Evolutionary conservation across 805 yeast genomes (phyloP).

Genomic region (Candida pini): DNA sequence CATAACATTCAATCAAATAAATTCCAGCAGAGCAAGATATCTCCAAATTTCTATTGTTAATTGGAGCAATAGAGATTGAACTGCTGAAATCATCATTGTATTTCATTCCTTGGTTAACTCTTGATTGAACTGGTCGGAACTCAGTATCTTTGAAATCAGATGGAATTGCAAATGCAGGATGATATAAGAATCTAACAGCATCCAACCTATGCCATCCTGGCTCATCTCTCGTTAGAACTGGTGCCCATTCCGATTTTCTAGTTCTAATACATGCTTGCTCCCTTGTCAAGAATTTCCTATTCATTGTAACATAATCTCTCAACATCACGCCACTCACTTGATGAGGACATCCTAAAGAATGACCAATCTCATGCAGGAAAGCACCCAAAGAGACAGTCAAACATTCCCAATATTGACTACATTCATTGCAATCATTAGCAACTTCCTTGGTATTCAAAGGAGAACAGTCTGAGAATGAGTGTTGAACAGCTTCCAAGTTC

Average conservation of each 20-base stretch:
- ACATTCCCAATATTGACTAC: conserved; percentile 89
- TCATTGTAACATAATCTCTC: conserved; percentile 74
- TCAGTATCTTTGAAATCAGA: conserved; percentile 44
- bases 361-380: conserved; percentile 94
- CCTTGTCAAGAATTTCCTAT: conserved; percentile 72
- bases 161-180: conserved; percentile 74
- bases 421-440: conserved; percentile 84
- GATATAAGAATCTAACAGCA: conserved; percentile 68
- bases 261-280: conserved; percentile 58
- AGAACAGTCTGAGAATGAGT: conserved; percentile 70
- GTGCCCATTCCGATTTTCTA: conserved; percentile 40
- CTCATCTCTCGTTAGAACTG: conserved; percentile 52
- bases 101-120: conserved; percentile 27
- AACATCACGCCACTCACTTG: conserved; percentile 88
- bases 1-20: conserved; percentile 67
- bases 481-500: conserved; percentile 63
- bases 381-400: conserved; percentile 85
- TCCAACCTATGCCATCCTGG: conserved; percentile 89
- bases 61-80: conserved; percentile 41
- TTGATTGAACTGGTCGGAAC: conserved; percentile 30
- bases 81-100: conserved; percentile 27
- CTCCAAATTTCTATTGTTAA: conserved; percentile 38
- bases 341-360: conserved; percentile 86
- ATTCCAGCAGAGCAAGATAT: conserved; percentile 61
- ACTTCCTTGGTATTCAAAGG: conserved; percentile 58